Percentiles rank a stretch among this genome's conserved stretches.
These are phyloP conservation scores for Geotrichum citri-aurantii DNA, from an alignment of 1,139 yeast genomes.

Conservation along the genomic window DNA sequence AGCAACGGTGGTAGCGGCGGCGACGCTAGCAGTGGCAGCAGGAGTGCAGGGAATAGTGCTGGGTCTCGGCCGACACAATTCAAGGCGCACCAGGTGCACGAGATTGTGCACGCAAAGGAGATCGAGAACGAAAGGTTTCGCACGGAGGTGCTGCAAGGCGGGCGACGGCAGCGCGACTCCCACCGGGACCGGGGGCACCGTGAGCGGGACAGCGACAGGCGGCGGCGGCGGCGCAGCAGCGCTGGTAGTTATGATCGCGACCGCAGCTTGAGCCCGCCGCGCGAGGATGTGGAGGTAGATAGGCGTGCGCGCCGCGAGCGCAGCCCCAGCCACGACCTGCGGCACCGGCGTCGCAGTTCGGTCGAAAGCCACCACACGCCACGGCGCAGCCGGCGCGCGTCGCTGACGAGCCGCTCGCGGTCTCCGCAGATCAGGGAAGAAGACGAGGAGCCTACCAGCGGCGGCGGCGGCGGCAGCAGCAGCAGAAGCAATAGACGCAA, in stretches of 20 bases:
- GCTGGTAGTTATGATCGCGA: conserved; percentile 9
- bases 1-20: not conserved
- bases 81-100: conserved; percentile 22
- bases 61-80: conserved; percentile 1
- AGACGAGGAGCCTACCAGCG: not conserved
- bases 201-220: not conserved
- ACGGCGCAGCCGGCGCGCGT: conserved; percentile 3
- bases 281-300: not conserved
- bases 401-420: conserved; percentile 4
- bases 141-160: conserved; percentile 14
- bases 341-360: conserved; percentile 9
- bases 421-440: conserved; percentile 2
- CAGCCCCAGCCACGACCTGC: conserved; percentile 6
- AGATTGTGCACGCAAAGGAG: conserved; percentile 21
- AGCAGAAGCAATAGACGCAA: not conserved
- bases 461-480: not conserved
- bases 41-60: not conserved
- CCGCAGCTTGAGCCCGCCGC: conserved; percentile 16
- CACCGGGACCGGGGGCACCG: not conserved
- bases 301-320: conserved; percentile 6
- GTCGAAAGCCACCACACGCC: not conserved
- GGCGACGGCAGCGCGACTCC: conserved; percentile 2
- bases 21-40: not conserved
- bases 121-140: conserved; percentile 22
- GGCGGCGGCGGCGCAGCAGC: not conserved